Base-by-base conservation (phyloP, 106 monocot species). In the Agapanthus africanus region DNA sequence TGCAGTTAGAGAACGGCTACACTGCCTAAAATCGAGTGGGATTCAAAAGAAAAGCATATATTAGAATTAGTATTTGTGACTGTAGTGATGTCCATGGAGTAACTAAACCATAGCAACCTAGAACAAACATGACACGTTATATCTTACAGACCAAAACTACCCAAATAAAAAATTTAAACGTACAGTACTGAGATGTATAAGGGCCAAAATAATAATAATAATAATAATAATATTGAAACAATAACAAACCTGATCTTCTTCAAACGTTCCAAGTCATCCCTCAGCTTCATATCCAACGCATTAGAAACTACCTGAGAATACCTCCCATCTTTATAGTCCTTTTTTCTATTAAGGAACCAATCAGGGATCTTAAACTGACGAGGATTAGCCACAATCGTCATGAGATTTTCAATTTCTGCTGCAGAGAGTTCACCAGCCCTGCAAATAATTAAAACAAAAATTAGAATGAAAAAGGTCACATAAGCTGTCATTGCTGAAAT, bases 331-430 rank as follows among this genome's bases (percentile, higher is more conserved):
- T 88, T 88, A 73, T 88, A 81, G 25, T 84, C 83, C 78, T 84
- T 84, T 78, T 88, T 83, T 37, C 88, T 78, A 78, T 88, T 88
- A 28, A 88, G 38, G 56, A 88, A 88, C 88, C 88, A 88, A 23
- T 84, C 83, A 31, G 88, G 83, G 47, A 88, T 84, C 67, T 87
- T 87, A 67, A 83, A 87, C 66, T 87, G 83, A 37, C 80, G 83
- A 61, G 87, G 87, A 54, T 87, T 88, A 19, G 83, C 80, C 7
- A 88, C 80, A 63, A 88, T 60, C 0, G 72, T 84, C 83, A 88
- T 88, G 39, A 84, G 46, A 35, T 76, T 81, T 59, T 83, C 88
- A 31, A 88, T 73, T 67, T 88, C 88, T 14, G 78, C 84, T 40
- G 80, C 74, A 21, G 87, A 49, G n/a, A 83, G 76, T 40, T 87